Base-by-base conservation (phyloP, 139 green algal genomes). In the Coelastrella sp. region DNA sequence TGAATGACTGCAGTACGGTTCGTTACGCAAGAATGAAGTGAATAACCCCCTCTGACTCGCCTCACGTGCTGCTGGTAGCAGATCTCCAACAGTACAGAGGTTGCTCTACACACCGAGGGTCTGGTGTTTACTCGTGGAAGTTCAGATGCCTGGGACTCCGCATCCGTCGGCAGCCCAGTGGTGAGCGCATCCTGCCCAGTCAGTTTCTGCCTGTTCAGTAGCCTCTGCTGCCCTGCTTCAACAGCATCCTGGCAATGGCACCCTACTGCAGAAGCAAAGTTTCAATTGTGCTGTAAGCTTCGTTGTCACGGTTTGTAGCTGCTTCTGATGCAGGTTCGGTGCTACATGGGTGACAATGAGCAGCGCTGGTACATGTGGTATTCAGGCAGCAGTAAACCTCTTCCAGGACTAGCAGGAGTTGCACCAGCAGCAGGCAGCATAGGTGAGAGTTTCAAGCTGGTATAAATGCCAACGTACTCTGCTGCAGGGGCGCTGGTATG, bases 361-460 rank as follows among this genome's bases (percentile, higher is more conserved):
- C 88, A 97, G 93, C 92, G 95, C 4, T 99, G 97, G 97, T 94
- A 94, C 78, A 98, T 99, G 97, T 99, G 97, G 97, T 99, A 98
- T 88, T 93, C 87, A 23, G 97, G 96, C 3, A 74, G 23, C 74
- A 74, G 23, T 20, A 64, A 54, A 13, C 83, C 75, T 5, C 57
- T 81, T 8, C 23, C 79, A 13, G 80, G 83, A 64, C 32, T 96
- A 80, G 94, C 96, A 78, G 91, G 84, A 2, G 86, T 97, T 5
- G 92, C 92, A 57, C 93, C 95, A 20, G 92, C 91, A 8, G 93
- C 95, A 3, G 96, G 96, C 56, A 94, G 79, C 81, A 84, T 95
- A 59, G 95, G 96, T 97, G 83, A 71, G 61, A 71, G 11, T 2
- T 19, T 71, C 61, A 71, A 71, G 61, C 61, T 10, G 8, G 61